A percentile compares a stretch with the other conserved stretches of the same genome.
These are phyloP conservation scores for Setaria italica DNA, from an alignment of 202 grass and related monocot genomes.

Conservation along the genomic window DNA sequence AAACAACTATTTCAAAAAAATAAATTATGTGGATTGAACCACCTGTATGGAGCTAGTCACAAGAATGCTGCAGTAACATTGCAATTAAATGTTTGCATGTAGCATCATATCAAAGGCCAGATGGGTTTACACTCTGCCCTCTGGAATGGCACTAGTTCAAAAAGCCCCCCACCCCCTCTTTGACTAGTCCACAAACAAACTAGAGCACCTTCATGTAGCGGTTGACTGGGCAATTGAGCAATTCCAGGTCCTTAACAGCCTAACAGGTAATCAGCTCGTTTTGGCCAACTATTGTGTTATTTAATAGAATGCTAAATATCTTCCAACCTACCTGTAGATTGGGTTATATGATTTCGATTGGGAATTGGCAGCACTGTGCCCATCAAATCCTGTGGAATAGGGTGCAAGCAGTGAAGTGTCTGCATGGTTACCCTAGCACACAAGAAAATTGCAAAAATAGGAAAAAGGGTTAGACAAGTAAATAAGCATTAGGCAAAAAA, in stretches of 20 bases:
- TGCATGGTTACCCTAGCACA: conserved; percentile 49
- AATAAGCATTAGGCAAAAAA: conserved; percentile 12
- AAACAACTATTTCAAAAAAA: not conserved
- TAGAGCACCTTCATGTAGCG: not conserved
- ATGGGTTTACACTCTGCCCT: not conserved
- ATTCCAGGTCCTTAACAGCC: conserved; percentile 1
- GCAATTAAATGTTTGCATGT: conserved; percentile 36
- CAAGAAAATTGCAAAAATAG: not conserved
- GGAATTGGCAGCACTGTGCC: conserved; percentile 42
- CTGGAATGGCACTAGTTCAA: not conserved
- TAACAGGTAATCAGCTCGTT: not conserved
- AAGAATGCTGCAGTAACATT: not conserved
- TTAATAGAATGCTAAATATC: conserved; percentile 10
- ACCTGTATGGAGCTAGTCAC: conserved; percentile 25
- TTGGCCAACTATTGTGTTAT: conserved; percentile 18
- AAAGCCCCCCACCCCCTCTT: no score
- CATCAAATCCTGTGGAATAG: conserved; percentile 52
- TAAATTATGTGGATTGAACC: not conserved
- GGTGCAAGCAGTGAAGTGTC: conserved; percentile 42
- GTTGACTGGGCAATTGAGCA: conserved; percentile 18
- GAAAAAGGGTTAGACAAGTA: conserved; percentile 26
- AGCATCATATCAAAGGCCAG: not conserved
- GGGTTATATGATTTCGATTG: conserved; percentile 45
- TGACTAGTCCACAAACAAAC: not conserved
- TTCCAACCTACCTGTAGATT: conserved; percentile 47